Conservation (phyloP, 768 basidiomycete species). For the Tulasnella sp. region DNA sequence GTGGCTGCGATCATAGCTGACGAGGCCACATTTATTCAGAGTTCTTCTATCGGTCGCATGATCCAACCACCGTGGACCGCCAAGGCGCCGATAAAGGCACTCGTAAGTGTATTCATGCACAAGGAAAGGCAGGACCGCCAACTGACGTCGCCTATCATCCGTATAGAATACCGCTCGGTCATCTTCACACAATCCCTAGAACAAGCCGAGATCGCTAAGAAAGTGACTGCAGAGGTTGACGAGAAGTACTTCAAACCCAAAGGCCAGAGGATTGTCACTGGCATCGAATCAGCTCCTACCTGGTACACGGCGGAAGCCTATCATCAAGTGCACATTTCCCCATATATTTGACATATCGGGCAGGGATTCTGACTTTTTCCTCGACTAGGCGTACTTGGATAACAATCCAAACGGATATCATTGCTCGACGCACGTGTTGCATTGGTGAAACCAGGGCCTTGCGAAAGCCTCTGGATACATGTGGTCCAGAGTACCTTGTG, state of each 20-base stretch:
- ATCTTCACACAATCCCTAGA: slow-evolving; percentile 74
- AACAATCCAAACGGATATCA: slow-evolving; percentile 86
- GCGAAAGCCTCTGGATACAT: not conserved
- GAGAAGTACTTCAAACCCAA: slow-evolving; percentile 69
- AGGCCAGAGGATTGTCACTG: slow-evolving; percentile 65
- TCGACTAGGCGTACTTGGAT: slow-evolving; percentile 51
- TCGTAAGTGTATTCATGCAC: slow-evolving; percentile 38
- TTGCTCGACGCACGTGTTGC: slow-evolving; percentile 76
- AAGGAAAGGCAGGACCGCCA: too few species aligned
- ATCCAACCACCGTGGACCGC: slow-evolving; percentile 72
- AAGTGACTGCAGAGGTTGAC: slow-evolving; percentile 75
- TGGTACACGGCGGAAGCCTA: slow-evolving; percentile 52
- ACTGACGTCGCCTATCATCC: too few species aligned
- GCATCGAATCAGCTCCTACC: slow-evolving; percentile 52
- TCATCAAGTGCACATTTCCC: slow-evolving; percentile 20
- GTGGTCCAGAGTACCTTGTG: too few species aligned
- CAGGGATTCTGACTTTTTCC: not conserved
- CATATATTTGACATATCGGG: not conserved
- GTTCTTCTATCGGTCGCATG: slow-evolving; percentile 92
- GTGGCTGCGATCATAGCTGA: not conserved
- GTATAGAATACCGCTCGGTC: slow-evolving; percentile 79
- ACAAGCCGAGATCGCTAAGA: slow-evolving; percentile 59
- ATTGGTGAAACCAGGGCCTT: slow-evolving; percentile 45
- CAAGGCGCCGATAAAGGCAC: slow-evolving; percentile 72
- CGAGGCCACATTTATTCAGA: slow-evolving; percentile 34